Percentiles rank a stretch among this genome's conserved stretches.
Evolutionary conservation across 2,329 filamentous ascomycete genomes (phyloP).

Genomic region (Colletotrichum sidae): DNA sequence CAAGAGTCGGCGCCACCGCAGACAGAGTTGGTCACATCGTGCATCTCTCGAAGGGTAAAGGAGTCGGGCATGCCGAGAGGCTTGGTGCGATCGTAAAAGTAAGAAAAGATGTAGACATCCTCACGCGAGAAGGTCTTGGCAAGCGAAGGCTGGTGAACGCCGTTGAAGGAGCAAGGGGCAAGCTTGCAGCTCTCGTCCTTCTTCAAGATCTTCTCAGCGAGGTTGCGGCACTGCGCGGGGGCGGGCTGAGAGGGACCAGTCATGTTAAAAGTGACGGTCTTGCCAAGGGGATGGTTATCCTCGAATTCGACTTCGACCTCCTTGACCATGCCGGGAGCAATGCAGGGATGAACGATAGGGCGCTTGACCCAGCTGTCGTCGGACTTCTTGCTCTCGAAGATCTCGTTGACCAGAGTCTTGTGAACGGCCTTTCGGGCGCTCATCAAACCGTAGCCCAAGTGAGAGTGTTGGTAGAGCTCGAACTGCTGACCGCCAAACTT

Average conservation of each 20-base stretch:
- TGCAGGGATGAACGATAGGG: slow-evolving; percentile 86
- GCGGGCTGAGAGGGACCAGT: slow-evolving; percentile 81
- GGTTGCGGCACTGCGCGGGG: slow-evolving; percentile 86
- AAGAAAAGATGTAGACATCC: slow-evolving; percentile 96
- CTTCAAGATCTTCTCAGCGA: slow-evolving; percentile 90
- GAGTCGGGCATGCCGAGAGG: slow-evolving; percentile 98
- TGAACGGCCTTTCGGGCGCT: slow-evolving; percentile 90
- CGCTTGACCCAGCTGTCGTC: slow-evolving; percentile 76
- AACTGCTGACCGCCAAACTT: slow-evolving; percentile 92
- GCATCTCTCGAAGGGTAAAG: slow-evolving; percentile 91
- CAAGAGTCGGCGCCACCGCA: slow-evolving; percentile 83
- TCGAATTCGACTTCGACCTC: slow-evolving; percentile 79
- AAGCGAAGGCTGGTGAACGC: slow-evolving; percentile 92
- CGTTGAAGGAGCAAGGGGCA: slow-evolving; percentile 97
- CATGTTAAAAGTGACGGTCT: slow-evolving; percentile 81
- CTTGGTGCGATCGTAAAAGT: slow-evolving; percentile 96
- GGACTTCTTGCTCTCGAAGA: slow-evolving; percentile 71
- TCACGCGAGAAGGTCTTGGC: slow-evolving; percentile 92
- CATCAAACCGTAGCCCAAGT: slow-evolving; percentile 97
- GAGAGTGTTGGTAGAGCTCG: slow-evolving; percentile 96
- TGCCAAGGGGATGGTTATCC: slow-evolving; percentile 73
- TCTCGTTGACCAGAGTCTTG: slow-evolving; percentile 77
- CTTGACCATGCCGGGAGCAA: slow-evolving; percentile 82
- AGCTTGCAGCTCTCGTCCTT: slow-evolving; percentile 87
- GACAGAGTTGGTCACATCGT: slow-evolving; percentile 85